phyloP scores from a whole-genome alignment of 2,329 filamentous ascomycete genomes.

The Malbranchea zuffiana region DNA sequence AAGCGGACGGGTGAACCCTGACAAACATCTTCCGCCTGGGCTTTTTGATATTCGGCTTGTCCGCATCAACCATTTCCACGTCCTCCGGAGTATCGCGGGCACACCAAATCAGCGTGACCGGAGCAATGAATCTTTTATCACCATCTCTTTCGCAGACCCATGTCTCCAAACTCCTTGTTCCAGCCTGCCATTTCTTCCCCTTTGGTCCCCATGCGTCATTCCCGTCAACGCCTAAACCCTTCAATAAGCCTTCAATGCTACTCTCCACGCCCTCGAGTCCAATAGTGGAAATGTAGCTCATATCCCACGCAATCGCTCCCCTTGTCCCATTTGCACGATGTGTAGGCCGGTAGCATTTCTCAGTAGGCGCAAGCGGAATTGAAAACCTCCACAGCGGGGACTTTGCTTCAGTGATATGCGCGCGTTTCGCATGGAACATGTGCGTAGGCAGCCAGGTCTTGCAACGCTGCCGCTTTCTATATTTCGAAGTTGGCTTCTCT shows the following conservation, averaged over 20 bases:
- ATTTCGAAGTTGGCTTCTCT: slow-evolving; percentile 54
- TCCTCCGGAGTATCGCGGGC: slow-evolving; percentile 29
- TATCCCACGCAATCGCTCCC: slow-evolving; percentile 81
- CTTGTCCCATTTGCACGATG: slow-evolving; percentile 66
- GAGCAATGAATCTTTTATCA: slow-evolving; percentile 52
- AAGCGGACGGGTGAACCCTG: slow-evolving; percentile 69
- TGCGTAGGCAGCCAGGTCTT: slow-evolving; percentile 96
- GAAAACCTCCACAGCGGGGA: slow-evolving; percentile 84
- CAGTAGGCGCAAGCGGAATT: slow-evolving; percentile 70
- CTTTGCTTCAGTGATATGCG: slow-evolving; percentile 70
- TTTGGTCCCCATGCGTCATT: slow-evolving; percentile 52
- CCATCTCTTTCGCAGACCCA: slow-evolving; percentile 49
- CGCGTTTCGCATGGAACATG: slow-evolving; percentile 83
- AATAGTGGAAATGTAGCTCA: slow-evolving; percentile 86
- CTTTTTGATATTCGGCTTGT: slow-evolving; percentile 22
- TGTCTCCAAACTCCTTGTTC: slow-evolving; percentile 46
- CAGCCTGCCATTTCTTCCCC: slow-evolving; percentile 60
- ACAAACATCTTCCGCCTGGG: slow-evolving; percentile 51
- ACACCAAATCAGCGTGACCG: slow-evolving; percentile 67
- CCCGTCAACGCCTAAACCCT: slow-evolving; percentile 49
- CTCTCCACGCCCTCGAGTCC: slow-evolving; percentile 56
- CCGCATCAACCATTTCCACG: slow-evolving; percentile 28
- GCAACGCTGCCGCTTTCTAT: slow-evolving; percentile 70
- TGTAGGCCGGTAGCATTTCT: slow-evolving; percentile 80
- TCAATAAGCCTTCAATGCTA: slow-evolving; percentile 57